Evolutionary conservation across 805 yeast genomes (phyloP), one percentile per base, ranked within the genome.

Genomic region (Pichia deserticola): DNA sequence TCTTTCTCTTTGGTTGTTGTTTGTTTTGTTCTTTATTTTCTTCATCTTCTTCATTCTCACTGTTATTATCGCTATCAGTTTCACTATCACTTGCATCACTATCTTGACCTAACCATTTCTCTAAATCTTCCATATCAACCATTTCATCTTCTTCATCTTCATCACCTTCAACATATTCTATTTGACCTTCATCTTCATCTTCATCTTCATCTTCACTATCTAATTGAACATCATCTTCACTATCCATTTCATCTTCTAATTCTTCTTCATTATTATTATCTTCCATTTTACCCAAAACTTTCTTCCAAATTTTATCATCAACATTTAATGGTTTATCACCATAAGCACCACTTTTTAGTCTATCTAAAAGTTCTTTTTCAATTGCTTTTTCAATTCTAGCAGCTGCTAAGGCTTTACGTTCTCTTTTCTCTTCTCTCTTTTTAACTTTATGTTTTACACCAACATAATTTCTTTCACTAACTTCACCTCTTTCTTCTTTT

Each of bases 271-370:
- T 82, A 44, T 80, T 81, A 35, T 71, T 73, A 42, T 76, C 78
- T 52, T 84, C 82, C 57, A 78, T 77, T 54, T 72, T 77, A 53
- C 90, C 89, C 72, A 93, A 78, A 28, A 93, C 95, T 72, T 83
- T 87, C 77, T 85, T 84, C 99, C 99, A 93, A 52, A 93, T 81
- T 70, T 84, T 84, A 62, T 92, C 97, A 61, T 93, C 98, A 36
- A 93, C 98, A 62, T 93, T 93, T 64, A 93, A 75, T 50, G 99
- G 99, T 68, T 92, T 88, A 64, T 93, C 98, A 57, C 99, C 99
- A 65, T 93, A 93, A 3, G 98, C 98, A 53, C 99, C 99, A 62
- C 92, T 82, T 81, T 93, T 93, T 63, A 93, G 78, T 69, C 99
- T 82, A 48, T 90, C 97, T 62, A 93, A 75, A 57, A 93, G 77